Base-by-base conservation (phyloP, 495 filamentous ascomycete species). In the Trypethelium eluteriae region DNA sequence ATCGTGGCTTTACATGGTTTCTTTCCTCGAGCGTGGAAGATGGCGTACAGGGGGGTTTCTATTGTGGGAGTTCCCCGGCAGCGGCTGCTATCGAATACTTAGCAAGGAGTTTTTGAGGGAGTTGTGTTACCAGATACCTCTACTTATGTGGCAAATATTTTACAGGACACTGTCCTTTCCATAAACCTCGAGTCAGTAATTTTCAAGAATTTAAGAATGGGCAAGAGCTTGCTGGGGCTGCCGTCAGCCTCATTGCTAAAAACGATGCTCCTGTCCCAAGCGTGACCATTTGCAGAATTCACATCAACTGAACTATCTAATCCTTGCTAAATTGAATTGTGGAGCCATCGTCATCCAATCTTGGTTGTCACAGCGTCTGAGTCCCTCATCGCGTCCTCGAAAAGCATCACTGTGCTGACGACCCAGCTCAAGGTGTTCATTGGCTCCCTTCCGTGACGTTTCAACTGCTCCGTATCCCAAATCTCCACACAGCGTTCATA, bases 371-470 rank as follows among this genome's bases (percentile, higher is more conserved):
- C 65, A 34, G 11, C 41, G 64, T 75, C 68, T 14, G 57, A 62
- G 66, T 73, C 71, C 16, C 66, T 64, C 56, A 62, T 66, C 3
- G 72, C 73, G 67, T 76, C 75, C 44, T 66, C 68, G 16, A 72
- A 56, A 4, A 76, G 61, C 65, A 78, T 49, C 18, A 64, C 57
- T 9, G 62, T 67, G 47, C 64, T 63, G 3, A 76, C 72, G 4
- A 76, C 53, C 32, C 64, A 64, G n/a, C 64, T 66, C 25, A 76
- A 18, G 50, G 39, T 41, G 10, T 67, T 65, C 65, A 76, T 38
- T 32, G 76, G 32, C 12, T 68, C 67, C 18, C 72, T 67, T 6
- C 70, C 74, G 4, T 47, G 38, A 66, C 67, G 68, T 36, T 66
- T 46, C n/a, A 75, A 62, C 39, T 73, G 69, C 34, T 72, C 74